phyloP scores from a whole-genome alignment of 2,329 filamentous ascomycete species.

The Trichoderma gracile region DNA sequence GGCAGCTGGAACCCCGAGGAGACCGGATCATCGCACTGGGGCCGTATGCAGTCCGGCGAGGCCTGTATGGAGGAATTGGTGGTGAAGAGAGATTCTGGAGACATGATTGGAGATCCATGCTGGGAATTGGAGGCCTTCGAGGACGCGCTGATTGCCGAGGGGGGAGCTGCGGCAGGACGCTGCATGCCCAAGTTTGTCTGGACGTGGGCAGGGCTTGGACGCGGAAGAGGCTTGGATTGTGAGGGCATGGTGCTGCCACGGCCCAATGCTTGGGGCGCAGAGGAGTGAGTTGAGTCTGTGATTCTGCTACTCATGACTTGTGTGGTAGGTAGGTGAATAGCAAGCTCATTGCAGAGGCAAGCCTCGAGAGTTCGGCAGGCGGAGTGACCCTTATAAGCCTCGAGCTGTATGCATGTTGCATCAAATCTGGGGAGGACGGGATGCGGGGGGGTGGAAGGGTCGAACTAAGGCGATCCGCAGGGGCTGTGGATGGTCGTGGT shows the following conservation, averaged over 20 bases:
- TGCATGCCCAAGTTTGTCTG: slow-evolving; percentile 49
- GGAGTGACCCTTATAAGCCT: slow-evolving; percentile 43
- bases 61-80: slow-evolving; percentile 65
- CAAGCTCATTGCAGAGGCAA: slow-evolving; percentile 32
- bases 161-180: slow-evolving; percentile 45
- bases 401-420: slow-evolving; percentile 41
- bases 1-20: slow-evolving; percentile 66
- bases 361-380: slow-evolving; percentile 36
- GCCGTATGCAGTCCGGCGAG: slow-evolving; percentile 64
- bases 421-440: slow-evolving; percentile 33
- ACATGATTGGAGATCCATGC: slow-evolving; percentile 59
- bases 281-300: slow-evolving; percentile 33
- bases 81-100: slow-evolving; percentile 55
- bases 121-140: slow-evolving; percentile 57
- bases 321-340: slow-evolving; percentile 27
- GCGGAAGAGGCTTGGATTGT: slow-evolving; percentile 44
- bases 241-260: slow-evolving; percentile 42
- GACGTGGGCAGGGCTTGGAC: slow-evolving; percentile 49
- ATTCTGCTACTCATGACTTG: slow-evolving; percentile 33
- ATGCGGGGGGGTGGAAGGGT: slow-evolving; percentile 24
- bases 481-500: slow-evolving; percentile 15
- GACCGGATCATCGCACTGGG: slow-evolving; percentile 55
- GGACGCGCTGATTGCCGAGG: slow-evolving; percentile 58
- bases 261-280: slow-evolving; percentile 33
- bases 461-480: slow-evolving; percentile 25